Base-by-base conservation (phyloP, 2,329 filamentous ascomycete genomes). In the Fusarium transvaalense region DNA sequence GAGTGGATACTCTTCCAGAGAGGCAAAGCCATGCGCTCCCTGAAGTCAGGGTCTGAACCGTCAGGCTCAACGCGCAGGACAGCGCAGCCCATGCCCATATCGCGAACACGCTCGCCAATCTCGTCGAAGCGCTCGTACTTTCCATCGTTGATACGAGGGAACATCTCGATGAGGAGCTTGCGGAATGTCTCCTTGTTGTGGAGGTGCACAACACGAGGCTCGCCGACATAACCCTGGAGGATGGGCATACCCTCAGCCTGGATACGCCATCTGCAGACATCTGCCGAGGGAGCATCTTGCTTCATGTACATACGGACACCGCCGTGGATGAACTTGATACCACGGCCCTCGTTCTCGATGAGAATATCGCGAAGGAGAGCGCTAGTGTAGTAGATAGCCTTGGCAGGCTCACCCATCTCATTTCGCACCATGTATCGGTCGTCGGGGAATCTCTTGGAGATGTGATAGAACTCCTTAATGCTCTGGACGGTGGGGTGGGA, bases 221-320 rank as follows among this genome's bases (percentile, higher is more conserved):
- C 87, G 21, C 93, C 93, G 3, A 98, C 91, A 86, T 97, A 98
- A 27, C 93, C 92, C 76, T 97, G 92, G 35, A 97, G 85, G 70
- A 99, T 94, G 12, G 92, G 89, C 82, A 99, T 89, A 25, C 96
- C 96, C 80, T 99, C 96, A 14, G 91, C 92, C 83, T 99, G 96
- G 73, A 99, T 96, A 46, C 96, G 89, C 96, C 96, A 99, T 61
- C 91, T 88, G 82, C 94, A 97, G 34, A 96, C 91, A 56, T 94
- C 91, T 35, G 91, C 90, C 7, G 90, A 92, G 62, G 97, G 94
- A 0, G 93, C 91, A 76, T 97, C 94, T 79, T 98, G 95, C 83
- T 97, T 97, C 84, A 98, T 96, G 78, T 97, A 99, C 93, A 98
- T 98, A 82, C 97, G 97, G 34, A 99, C 94, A 68, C 96, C 96